A percentile compares a stretch with the other conserved stretches of the same genome.
Evolutionary conservation across 2,329 filamentous ascomycete species (phyloP).

Genomic region (Aureobasidium melanogenum): DNA sequence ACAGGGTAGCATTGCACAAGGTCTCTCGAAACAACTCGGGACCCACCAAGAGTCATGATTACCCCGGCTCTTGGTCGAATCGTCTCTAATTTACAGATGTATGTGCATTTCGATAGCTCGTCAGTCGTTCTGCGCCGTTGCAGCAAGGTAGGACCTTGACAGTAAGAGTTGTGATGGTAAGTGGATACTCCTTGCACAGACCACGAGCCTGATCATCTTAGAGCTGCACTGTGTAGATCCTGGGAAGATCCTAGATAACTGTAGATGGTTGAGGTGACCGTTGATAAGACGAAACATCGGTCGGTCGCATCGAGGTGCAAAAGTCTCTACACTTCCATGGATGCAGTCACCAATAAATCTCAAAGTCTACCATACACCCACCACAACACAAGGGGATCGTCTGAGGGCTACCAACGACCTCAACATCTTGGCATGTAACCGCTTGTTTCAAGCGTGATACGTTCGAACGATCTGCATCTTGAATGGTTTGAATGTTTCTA

Average conservation of each 20-base stretch:
- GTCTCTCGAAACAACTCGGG: not conserved
- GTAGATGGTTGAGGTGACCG: slow-evolving; percentile 1
- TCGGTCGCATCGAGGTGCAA: not conserved
- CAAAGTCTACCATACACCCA: not conserved
- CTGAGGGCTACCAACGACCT: not conserved
- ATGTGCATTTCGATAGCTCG: not conserved
- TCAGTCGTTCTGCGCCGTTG: not conserved
- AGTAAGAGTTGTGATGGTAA: not conserved
- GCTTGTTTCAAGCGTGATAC: not conserved
- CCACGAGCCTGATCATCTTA: not conserved
- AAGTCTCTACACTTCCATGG: not conserved
- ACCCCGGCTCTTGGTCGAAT: not conserved
- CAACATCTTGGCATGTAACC: not conserved
- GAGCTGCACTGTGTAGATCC: not conserved
- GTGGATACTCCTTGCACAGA: not conserved
- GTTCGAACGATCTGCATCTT: not conserved
- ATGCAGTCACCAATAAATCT: not conserved
- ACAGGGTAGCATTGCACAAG: not conserved
- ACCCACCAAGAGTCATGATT: not conserved
- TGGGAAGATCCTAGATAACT: not conserved
- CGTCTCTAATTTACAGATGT: not conserved
- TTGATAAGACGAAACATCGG: slow-evolving; percentile 5
- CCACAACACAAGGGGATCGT: not conserved
- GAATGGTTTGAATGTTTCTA: not conserved
- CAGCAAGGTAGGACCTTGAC: not conserved